Evolutionary conservation across 768 basidiomycete genomes (phyloP).

Genomic region (Cubamyces lactineus): DNA sequence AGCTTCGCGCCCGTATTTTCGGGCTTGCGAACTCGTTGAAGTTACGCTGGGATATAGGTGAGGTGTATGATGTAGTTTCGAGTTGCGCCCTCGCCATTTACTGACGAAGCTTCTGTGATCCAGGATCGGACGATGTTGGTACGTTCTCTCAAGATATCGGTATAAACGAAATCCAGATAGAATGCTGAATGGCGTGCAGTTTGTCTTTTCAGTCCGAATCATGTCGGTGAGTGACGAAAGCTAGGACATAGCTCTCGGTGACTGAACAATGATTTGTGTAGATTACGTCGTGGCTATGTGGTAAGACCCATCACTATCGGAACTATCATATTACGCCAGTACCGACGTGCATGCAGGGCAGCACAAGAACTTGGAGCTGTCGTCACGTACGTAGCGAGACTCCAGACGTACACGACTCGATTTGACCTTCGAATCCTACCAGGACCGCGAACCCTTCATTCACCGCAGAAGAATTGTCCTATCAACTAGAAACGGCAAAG

Average conservation of each 20-base stretch:
- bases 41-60: conserved; percentile 39
- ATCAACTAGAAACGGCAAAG: conserved; percentile 32
- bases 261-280: not conserved
- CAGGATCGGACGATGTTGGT: conserved; percentile 47
- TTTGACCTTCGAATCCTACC: not conserved
- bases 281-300: conserved; percentile 22
- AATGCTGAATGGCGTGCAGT: not conserved
- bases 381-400: conserved; percentile 48
- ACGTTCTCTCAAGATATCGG: conserved; percentile 29
- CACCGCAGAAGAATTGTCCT: conserved; percentile 31
- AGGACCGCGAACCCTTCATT: conserved; percentile 37
- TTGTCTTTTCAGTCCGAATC: conserved; percentile 19
- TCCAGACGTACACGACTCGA: too few species aligned
- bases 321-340: not conserved
- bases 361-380: conserved; percentile 57
- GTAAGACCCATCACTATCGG: not conserved
- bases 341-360: conserved; percentile 37
- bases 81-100: not conserved
- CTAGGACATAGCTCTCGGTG: not conserved
- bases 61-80: conserved; percentile 16
- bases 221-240: not conserved
- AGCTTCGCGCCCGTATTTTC: conserved; percentile 42
- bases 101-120: not conserved
- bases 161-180: conserved; percentile 26
- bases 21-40: conserved; percentile 45